phyloP scores from a whole-genome alignment of 1,284 basidiomycete genomes.

The Volvariella surrecta region DNA sequence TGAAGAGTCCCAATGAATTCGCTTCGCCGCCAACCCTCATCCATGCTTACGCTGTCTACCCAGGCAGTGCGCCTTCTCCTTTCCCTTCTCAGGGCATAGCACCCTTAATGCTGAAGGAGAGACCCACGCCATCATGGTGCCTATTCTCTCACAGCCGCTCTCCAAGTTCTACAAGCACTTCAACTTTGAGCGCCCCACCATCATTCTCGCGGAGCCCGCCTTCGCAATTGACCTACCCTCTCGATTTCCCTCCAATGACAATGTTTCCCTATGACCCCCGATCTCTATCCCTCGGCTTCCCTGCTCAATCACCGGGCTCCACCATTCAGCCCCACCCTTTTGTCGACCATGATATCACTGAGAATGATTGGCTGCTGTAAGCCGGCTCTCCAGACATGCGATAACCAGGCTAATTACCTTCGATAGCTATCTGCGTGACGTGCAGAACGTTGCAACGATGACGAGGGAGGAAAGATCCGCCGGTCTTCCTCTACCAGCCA shows the following conservation, averaged over 20 bases:
- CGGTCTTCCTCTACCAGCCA: not conserved
- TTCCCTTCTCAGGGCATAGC: too few relatives aligned
- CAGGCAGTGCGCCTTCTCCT: too few relatives aligned
- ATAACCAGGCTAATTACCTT: not conserved
- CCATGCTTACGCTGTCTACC: too few relatives aligned
- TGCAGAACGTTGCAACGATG: not conserved
- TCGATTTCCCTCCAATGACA: constrained; percentile 1
- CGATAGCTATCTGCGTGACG: not conserved
- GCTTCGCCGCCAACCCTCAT: too few relatives aligned
- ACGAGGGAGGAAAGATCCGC: not conserved
- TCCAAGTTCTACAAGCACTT: too few relatives aligned
- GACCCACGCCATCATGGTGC: not conserved
- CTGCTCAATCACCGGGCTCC: not conserved
- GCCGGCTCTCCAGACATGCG: not conserved
- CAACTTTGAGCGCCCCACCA: not conserved
- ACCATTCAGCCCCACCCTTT: not conserved
- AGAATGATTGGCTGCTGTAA: not conserved
- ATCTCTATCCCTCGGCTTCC: not conserved
- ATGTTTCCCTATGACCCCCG: not conserved
- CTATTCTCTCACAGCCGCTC: not conserved
- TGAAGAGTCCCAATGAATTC: too few relatives aligned
- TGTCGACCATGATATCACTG: not conserved
- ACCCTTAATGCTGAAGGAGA: too few relatives aligned
- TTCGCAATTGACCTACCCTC: not conserved
- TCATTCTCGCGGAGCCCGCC: not conserved